A percentile compares a stretch with the other conserved stretches of the same genome.
These are phyloP conservation scores for Colletotrichum musae DNA, from an alignment of 2,329 filamentous ascomycete genomes.

Conservation along the genomic window DNA sequence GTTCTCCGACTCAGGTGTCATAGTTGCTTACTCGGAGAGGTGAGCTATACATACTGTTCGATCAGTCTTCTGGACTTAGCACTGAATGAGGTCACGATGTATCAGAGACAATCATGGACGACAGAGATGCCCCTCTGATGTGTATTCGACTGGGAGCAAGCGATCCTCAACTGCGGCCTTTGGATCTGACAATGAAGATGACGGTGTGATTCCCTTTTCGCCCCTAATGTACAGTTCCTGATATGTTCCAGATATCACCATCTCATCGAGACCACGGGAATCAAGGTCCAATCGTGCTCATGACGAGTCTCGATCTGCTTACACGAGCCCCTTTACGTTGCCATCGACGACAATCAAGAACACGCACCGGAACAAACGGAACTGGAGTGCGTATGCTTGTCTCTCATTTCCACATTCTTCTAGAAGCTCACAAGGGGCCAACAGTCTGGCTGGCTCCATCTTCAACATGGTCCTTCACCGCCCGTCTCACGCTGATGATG, in stretches of 20 bases:
- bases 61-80: background rate
- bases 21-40: constrained; percentile 46
- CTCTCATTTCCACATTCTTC: background rate
- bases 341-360: constrained; percentile 50
- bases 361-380: constrained; percentile 48
- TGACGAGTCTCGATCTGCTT: constrained; percentile 39
- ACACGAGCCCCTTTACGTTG: constrained; percentile 48
- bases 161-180: constrained; percentile 7
- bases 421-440: background rate
- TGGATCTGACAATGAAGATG: constrained; percentile 3
- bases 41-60: background rate
- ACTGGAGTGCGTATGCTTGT: constrained; percentile 52
- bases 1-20: constrained; percentile 49
- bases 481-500: constrained; percentile 50
- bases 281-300: background rate
- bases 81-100: background rate
- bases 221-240: background rate
- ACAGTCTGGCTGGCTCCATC: constrained; percentile 50
- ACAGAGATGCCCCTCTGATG: background rate
- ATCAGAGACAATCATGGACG: background rate
- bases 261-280: constrained; percentile 27
- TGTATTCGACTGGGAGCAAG: constrained; percentile 4
- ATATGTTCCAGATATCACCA: constrained; percentile 38
- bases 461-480: constrained; percentile 53
- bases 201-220: background rate